Evolutionary conservation across 371 early-diverging fungal species (phyloP).

Genomic region (Batkoa obscura): DNA sequence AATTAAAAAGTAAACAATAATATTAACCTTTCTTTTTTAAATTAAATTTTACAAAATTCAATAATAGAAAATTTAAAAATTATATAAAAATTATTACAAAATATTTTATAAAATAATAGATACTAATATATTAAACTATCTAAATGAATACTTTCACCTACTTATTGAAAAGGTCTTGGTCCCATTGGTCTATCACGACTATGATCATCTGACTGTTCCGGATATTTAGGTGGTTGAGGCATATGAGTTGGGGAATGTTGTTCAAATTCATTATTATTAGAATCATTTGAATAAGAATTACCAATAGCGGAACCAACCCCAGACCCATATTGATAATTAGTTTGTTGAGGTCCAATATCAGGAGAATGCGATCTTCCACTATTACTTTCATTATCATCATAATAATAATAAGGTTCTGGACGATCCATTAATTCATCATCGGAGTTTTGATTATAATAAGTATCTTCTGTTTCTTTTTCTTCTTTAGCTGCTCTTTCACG

Average conservation of each 20-base stretch:
- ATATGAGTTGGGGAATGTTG: too few species aligned
- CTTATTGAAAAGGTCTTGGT: neutral
- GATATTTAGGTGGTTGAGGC: too few species aligned
- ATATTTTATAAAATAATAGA: too few species aligned
- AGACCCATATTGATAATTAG: neutral
- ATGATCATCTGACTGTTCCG: neutral
- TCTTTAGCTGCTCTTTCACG: conserved; percentile 17
- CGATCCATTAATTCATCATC: neutral
- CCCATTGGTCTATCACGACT: neutral
- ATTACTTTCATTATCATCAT: neutral
- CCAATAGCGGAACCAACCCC: neutral
- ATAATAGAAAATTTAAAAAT: too few species aligned
- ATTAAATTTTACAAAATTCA: too few species aligned
- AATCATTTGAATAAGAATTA: neutral
- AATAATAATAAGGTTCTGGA: neutral
- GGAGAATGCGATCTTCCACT: neutral
- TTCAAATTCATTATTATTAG: neutral
- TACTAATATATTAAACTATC: too few species aligned
- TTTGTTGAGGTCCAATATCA: neutral
- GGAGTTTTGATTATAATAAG: too few species aligned
- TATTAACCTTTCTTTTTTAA: too few species aligned
- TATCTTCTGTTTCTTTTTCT: neutral
- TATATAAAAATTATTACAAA: too few species aligned
- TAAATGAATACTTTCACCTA: too few species aligned
- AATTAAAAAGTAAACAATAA: too few species aligned